Evolutionary conservation across 352 stramenopile genomes (phyloP), one percentile per base, ranked within the genome.

Genomic region (Thraustochytrium striatum): DNA sequence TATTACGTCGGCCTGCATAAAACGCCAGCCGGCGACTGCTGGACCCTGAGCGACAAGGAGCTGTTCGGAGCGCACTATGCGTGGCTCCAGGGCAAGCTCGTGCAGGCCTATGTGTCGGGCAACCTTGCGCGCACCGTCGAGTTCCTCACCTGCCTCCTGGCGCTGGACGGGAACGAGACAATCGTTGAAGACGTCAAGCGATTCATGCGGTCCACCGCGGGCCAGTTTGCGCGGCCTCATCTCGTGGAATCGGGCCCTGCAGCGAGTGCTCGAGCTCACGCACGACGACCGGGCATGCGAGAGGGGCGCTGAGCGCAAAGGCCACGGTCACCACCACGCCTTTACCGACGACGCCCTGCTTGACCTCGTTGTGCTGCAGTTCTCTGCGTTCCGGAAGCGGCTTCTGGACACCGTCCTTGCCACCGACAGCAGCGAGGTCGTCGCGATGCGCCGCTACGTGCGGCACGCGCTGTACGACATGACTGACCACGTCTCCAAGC

Each of bases 1-100:
- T 75, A 61, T 50, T 75, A 75, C 1, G 65, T 43, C 5, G 65
- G 68, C 28, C 52, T 75, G 13, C 61, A 61, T 7, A 75, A 75
- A 50, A 75, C 65, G 7, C 41, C 19, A 30, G 52, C 43, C 50
- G 65, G 65, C 35, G 19, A 38, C 16, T 75, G 50, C 1, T 75
- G 65, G 65, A 75, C 65, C 1, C 44, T 75, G 21, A 43, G 68
- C 52, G 50, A 75, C 65, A 75, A 75, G 35, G 30, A 75, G 30
- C 33, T 61, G 1, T 30, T 75, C 5, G 30, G 68, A 21, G 65
- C 65, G 39, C 36, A 33, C 30, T 75, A 55, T 50, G 52, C 52
- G 11, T 68, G 25, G 19, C 52, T 75, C 0, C 58, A 75, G 25
- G 44, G 41, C 5, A 38, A 75, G 21, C 39, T 75, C 5, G 65